phyloP scores from a whole-genome alignment of 257 asterid species.

The Solanum tarapatanum region DNA sequence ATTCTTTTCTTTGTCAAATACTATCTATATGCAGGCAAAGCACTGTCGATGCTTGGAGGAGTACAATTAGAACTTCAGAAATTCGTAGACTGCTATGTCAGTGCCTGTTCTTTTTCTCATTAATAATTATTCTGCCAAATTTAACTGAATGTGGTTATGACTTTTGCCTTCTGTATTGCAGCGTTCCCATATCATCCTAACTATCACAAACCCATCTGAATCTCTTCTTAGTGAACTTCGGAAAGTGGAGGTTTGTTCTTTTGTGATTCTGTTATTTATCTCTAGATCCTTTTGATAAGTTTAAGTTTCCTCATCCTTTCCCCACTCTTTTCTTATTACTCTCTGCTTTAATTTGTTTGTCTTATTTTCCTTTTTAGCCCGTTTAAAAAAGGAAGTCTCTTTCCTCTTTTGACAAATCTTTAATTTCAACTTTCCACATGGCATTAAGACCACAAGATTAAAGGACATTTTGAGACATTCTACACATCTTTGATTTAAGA shows the following conservation, averaged over 20 bases:
- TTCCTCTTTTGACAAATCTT: background rate
- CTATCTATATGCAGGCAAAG: constrained; percentile 45
- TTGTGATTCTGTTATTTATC: background rate
- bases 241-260: constrained; percentile 79
- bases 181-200: constrained; percentile 74
- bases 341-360: background rate
- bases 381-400: background rate
- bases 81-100: constrained; percentile 71
- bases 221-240: constrained; percentile 91
- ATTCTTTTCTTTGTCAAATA: background rate
- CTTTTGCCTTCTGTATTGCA: constrained; percentile 31
- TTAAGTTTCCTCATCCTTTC: background rate
- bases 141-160: constrained; percentile 11
- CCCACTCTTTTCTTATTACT: background rate
- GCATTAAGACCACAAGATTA: background rate
- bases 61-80: constrained; percentile 88
- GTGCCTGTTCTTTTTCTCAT: constrained; percentile 13
- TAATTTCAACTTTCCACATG: background rate
- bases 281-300: background rate
- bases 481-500: background rate
- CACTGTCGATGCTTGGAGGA: constrained; percentile 61
- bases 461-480: background rate
- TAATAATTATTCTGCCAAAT: background rate
- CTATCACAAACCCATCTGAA: constrained; percentile 91
- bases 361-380: background rate